Base-by-base conservation (phyloP, 1,284 basidiomycete genomes). In the Rhodotorula sp. region DNA sequence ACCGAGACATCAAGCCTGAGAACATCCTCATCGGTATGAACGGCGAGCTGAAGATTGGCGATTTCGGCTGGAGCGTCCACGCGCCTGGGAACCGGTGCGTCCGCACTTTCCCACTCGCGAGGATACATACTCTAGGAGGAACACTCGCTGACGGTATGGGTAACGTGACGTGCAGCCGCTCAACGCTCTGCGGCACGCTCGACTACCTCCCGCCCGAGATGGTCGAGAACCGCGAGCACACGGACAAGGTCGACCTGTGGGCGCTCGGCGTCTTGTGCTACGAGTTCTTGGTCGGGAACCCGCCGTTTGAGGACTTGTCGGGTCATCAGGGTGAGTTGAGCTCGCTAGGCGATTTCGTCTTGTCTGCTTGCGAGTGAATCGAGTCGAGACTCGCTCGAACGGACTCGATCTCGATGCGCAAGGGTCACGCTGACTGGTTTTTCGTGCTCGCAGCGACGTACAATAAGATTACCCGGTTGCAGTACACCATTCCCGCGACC, bases 1-100 rank as follows among this genome's bases (percentile, higher is more conserved):
- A 99, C 79, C 88, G 96, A 32, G 96, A 99, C 78, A 99, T 99
- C 84, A 99, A 99, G 81, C 96, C 96, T 0, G 96, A 70, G 34
- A 99, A 99, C 79, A 82, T 99, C 60, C 85, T 99, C 13, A 83
- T 99, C 15, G 95, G 94, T 22, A 88, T 99, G 77, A 91, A 94
- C 74, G 96, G 95, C 55, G 95, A 99, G 79, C 84, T 99, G 74
- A 99, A 99, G 85, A 97, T 99, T 73, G 96, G 88, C 10, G 96
- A 99, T 81, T 99, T 99, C 81, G 96, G 96, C 11, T 99, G 96
- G 95, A 93, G 90, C 78, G 95, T 99, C 4, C 96, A 99, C 80
- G 96, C 96, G 0, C 96, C 95, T 0, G 88, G 92, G 0, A 92
- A 93, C 79, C 83, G 92, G 30, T 27, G 51, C 20, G 51, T 32